A percentile compares a stretch with the other conserved stretches of the same genome.
Evolutionary conservation across 306 rosid genomes (phyloP).

Genomic region (Fagus sylvatica): DNA sequence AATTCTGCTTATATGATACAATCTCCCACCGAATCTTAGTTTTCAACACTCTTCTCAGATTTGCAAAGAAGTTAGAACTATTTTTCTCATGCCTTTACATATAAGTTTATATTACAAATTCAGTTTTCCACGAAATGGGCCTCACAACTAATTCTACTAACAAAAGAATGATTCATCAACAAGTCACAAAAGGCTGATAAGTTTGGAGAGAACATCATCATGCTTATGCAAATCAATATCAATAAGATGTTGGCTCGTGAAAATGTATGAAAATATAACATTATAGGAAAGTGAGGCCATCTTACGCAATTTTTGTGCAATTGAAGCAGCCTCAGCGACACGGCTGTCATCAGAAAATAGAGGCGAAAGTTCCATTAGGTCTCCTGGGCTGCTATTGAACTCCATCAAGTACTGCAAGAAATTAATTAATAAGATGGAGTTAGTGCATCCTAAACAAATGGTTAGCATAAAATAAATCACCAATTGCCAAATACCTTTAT

Average conservation of each 20-base stretch:
- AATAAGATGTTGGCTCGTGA: not conserved
- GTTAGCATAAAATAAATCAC: slow-evolving; percentile 23
- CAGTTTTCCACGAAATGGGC: no score
- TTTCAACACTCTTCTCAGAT: not conserved
- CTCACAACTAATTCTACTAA: not conserved
- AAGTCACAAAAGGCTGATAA: not conserved
- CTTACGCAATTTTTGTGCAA: slow-evolving; percentile 98
- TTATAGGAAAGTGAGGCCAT: slow-evolving; percentile 18
- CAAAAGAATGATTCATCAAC: not conserved
- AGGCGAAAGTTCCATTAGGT: slow-evolving; percentile 98
- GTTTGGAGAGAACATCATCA: not conserved
- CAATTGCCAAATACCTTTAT: slow-evolving; percentile 59
- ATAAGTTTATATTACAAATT: no score
- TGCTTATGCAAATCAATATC: not conserved
- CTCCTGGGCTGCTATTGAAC: slow-evolving; percentile 98
- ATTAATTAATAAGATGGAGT: slow-evolving; percentile 36
- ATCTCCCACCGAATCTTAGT: not conserved
- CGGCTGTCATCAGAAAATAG: slow-evolving; percentile 96
- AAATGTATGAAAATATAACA: not conserved
- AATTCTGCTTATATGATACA: not conserved
- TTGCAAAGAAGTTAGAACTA: not conserved
- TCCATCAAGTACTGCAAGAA: slow-evolving; percentile 94
- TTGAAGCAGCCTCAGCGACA: slow-evolving; percentile 97
- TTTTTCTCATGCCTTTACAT: not conserved
- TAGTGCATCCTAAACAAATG: slow-evolving; percentile 26